Base-by-base conservation (phyloP, 345 rosid species). In the Garcia nutans region DNA sequence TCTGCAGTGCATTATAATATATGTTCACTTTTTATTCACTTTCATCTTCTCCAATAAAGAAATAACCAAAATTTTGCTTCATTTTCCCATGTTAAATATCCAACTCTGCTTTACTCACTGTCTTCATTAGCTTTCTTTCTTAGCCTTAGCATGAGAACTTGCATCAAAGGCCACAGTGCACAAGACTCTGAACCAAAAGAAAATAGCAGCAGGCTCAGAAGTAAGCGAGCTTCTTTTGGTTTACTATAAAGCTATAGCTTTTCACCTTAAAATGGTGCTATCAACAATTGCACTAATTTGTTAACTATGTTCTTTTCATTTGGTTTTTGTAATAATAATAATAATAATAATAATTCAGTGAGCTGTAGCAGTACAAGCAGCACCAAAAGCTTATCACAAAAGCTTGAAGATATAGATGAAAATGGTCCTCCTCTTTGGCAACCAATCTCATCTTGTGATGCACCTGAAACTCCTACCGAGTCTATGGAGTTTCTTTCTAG, bases 401-500 rank as follows among this genome's bases (percentile, higher is more conserved):
- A 73, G 86, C 92, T 92, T 73, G 93, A 91, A 78, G 85, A 90
- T 80, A 90, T 94, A 66, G 98, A 94, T 10, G 98, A 94, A 82
- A 87, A 92, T 74, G 81, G 79, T 37, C 81, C 90, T 33, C 83
- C 96, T 8, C 78, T 70, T 68, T 85, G 85, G 81, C 81, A 33
- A 22, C 78, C 72, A 8, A 37, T 80, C 12, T 74, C 83, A 8
- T 47, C 13, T 0, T 81, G 84, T 28, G 75, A 80, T 61, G 85
- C 89, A 56, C 98, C 98, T 19, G 97, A 94, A 82, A 94, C 97
- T 54, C 98, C 98, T 42, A 89, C 89, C 0, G 95, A 90, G 83
- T 85, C 97, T 33, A 92, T 94, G 98, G 98, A 92, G 92, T 94
- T 89, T 82, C 92, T 94, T 17, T 95, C 95, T 22, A 89, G 98